Base-by-base conservation (phyloP, 176 grass and related monocot genomes). In the Stipa capillata region DNA sequence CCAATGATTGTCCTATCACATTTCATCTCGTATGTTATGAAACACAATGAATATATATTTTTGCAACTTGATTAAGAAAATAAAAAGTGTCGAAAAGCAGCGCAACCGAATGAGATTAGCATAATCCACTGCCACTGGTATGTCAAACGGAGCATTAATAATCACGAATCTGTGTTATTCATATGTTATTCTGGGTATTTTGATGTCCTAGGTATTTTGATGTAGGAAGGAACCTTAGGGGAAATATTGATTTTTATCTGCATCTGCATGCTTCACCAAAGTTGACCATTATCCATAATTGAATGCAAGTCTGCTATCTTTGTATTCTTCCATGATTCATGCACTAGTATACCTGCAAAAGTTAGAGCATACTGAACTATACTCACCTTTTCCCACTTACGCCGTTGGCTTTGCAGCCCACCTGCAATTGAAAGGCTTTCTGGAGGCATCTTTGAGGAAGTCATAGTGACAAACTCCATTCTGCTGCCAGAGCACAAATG, bases 381-480 rank as follows among this genome's bases (percentile, higher is more conserved):
- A 34, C 33, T 50, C 0, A n/a, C 17, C 0, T 10, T 59, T 47
- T 50, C n/a, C 25, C 66, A 40, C 34, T 77, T 54, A 76, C 32
- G 23, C 17, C 6, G 47, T 80, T 63, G 18, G 83, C 55, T 40
- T 68, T 82, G 69, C 66, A 97, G 89, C 43, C 91, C 94, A 79
- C 94, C 91, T 23, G 91, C 89, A 69, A 88, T 92, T 0, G 89
- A 97, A 64, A 97, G 85, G 86, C 60, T 97, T 53, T 97, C 89
- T 7, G 87, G 89, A 37, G 91, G 87, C 3, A 58, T 97, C 70
- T 97, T 97, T 76, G 85, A 94, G 76, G 94, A 97, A 86, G 89
- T 97, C 29, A 94, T 94, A 24, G 86, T 97, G n/a, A 97, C 85
- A 71, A 97, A 94, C 72, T 90, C 87, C 21, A 97, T 94, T 37